Percentiles rank a stretch among this genome's conserved stretches.
These are phyloP conservation scores for Ustilago nuda DNA, from an alignment of 1,284 basidiomycete genomes.

Conservation along the genomic window DNA sequence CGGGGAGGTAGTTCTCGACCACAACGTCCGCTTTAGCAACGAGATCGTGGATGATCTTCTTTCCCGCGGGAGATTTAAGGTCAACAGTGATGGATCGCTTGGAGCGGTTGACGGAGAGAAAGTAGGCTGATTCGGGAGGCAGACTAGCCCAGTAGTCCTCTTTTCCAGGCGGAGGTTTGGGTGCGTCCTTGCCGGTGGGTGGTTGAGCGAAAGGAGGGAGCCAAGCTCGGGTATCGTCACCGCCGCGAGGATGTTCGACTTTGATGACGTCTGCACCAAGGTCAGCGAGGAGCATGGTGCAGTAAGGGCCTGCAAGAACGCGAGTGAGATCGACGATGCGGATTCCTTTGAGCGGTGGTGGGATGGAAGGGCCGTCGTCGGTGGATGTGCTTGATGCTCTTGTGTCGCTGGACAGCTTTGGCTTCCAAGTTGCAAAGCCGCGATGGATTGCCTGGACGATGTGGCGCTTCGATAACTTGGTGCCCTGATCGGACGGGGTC, in stretches of 20 bases:
- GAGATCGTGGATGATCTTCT: conserved; percentile 81
- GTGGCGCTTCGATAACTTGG: neutral
- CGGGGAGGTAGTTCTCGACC: conserved; percentile 70
- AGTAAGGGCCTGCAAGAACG: conserved; percentile 87
- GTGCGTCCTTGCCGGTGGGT: conserved; percentile 38
- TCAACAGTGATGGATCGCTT: conserved; percentile 86
- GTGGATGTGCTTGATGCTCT: neutral
- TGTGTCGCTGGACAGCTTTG: conserved; percentile 11
- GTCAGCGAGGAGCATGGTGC: conserved; percentile 82
- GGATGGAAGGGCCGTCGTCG: conserved; percentile 53
- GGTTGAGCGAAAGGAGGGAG: conserved; percentile 54
- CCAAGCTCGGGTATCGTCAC: conserved; percentile 85
- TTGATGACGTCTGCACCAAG: conserved; percentile 89
- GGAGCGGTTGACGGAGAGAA: conserved; percentile 87
- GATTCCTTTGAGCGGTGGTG: conserved; percentile 81
- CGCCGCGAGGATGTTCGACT: conserved; percentile 72
- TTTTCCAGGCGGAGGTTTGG: conserved; percentile 70
- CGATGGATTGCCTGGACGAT: neutral
- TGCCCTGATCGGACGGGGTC: neutral
- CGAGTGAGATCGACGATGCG: conserved; percentile 87
- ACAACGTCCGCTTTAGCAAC: conserved; percentile 83
- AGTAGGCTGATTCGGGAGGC: conserved; percentile 92
- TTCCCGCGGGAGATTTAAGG: conserved; percentile 82
- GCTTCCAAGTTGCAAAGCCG: neutral
- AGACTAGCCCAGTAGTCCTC: conserved; percentile 74